Conservation (phyloP, 129 eudicot species). For the Flaveria linearis region DNA sequence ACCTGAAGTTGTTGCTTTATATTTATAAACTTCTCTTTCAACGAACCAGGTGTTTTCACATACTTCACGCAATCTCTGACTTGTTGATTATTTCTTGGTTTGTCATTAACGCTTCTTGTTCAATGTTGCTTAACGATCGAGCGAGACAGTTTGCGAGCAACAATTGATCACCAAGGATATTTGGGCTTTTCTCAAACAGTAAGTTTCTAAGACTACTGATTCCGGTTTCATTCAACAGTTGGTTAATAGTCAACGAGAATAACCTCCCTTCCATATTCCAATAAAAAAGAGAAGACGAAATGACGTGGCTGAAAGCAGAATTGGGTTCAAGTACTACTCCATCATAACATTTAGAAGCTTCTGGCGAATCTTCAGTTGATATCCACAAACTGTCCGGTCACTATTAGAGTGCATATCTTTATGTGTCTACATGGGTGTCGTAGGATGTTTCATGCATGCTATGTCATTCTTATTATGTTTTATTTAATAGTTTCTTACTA, state of each 20-base stretch:
- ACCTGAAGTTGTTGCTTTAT: conserved; percentile 80
- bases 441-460: too few relatives aligned
- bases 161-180: conserved; percentile 66
- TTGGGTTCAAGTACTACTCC: too few relatives aligned
- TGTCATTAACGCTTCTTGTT: conserved; percentile 50
- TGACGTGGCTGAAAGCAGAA: too few relatives aligned
- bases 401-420: too few relatives aligned
- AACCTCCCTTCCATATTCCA: too few relatives aligned
- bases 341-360: too few relatives aligned
- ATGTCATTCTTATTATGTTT: too few relatives aligned
- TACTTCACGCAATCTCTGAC: conserved; percentile 84
- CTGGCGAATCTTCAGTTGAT: too few relatives aligned
- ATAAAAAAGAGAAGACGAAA: too few relatives aligned
- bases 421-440: too few relatives aligned
- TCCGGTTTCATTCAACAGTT: conserved; percentile 51
- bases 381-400: too few relatives aligned
- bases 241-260: conserved; percentile 33
- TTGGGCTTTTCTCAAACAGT: conserved; percentile 73
- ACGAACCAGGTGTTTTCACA: conserved; percentile 65
- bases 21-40: conserved; percentile 64
- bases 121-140: conserved; percentile 70
- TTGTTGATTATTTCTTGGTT: conserved; percentile 41
- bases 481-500: too few relatives aligned
- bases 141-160: conserved; percentile 72
- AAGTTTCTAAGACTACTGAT: conserved; percentile 59